phyloP scores from a whole-genome alignment of 768 basidiomycete species.

The Macrolepiota fuliginosa region DNA sequence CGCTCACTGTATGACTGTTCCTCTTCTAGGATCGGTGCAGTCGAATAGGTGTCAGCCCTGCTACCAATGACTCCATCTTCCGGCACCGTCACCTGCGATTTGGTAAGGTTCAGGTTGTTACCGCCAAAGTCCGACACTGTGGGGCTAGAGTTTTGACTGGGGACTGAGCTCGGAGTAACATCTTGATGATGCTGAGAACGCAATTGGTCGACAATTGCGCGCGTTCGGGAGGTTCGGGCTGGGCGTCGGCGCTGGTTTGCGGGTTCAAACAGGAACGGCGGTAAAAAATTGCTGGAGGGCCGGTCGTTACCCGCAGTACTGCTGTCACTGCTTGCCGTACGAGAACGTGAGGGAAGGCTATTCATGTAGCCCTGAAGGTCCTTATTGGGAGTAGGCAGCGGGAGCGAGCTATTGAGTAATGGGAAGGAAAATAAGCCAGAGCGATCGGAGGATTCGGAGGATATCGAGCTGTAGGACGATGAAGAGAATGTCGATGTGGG shows the following conservation, averaged over 20 bases:
- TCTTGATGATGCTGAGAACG: constrained; percentile 30
- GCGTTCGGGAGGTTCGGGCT: constrained; percentile 49
- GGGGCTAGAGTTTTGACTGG: constrained; percentile 10
- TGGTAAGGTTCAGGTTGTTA: neutral
- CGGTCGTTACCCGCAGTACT: constrained; percentile 18
- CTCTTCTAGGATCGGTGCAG: constrained; percentile 6
- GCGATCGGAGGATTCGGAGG: constrained; percentile 15
- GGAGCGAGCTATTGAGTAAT: constrained; percentile 29
- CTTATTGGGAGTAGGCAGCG: constrained; percentile 32
- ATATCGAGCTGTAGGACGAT: constrained; percentile 3
- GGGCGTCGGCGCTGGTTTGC: constrained; percentile 29
- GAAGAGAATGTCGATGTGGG: constrained; percentile 20
- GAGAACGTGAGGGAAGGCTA: constrained; percentile 1
- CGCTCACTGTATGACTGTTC: neutral
- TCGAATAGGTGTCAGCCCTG: neutral
- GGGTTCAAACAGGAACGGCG: constrained; percentile 46
- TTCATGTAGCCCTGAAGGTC: constrained; percentile 54
- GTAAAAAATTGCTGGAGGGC: constrained; percentile 30
- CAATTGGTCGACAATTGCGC: constrained; percentile 57
- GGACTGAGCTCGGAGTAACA: constrained; percentile 9
- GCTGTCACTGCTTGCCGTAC: constrained; percentile 10
- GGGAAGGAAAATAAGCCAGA: constrained; percentile 47
- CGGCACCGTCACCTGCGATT: neutral
- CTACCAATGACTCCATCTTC: neutral
- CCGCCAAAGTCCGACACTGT: constrained; percentile 3